phyloP scores from a whole-genome alignment of 495 filamentous ascomycete species.

The Pseudomonodictys pantanalensis region DNA sequence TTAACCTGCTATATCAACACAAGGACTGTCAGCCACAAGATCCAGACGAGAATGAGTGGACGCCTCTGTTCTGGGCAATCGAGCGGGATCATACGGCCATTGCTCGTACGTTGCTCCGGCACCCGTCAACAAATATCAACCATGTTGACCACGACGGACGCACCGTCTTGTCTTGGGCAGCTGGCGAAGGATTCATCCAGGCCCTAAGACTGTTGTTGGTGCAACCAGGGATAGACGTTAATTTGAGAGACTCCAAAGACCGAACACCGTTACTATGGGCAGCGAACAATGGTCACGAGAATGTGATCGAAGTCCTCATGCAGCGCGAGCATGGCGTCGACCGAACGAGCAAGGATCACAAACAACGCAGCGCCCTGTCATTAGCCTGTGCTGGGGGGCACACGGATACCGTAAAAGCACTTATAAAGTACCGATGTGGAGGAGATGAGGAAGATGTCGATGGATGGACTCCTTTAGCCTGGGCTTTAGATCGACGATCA shows the following conservation, averaged over 20 bases:
- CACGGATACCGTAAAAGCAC: conserved; percentile 2
- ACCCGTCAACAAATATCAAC: conserved; percentile 10
- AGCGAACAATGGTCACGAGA: conserved; percentile 8
- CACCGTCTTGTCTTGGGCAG: conserved; percentile 18
- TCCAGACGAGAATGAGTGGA: conserved; percentile 9
- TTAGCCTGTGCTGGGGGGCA: conserved; percentile 10
- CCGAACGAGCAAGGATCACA: conserved; percentile 5
- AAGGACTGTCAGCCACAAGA: background rate
- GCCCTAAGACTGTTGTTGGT: background rate
- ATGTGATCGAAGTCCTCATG: conserved; percentile 6
- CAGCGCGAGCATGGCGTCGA: background rate
- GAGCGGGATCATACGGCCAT: conserved; percentile 8
- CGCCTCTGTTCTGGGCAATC: conserved; percentile 20
- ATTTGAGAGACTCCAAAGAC: conserved; percentile 7
- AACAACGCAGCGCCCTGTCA: conserved; percentile 15
- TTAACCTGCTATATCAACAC: background rate
- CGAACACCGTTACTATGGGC: conserved; percentile 15
- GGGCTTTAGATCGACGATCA: conserved; percentile 7
- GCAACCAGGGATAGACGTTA: conserved; percentile 5
- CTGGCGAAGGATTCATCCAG: conserved; percentile 11
- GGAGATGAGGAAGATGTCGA: conserved; percentile 14
- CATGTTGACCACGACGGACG: conserved; percentile 10
- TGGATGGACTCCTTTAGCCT: conserved; percentile 18
- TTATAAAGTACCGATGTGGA: conserved; percentile 9
- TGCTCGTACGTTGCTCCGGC: conserved; percentile 3